Evolutionary conservation across 1,284 basidiomycete genomes (phyloP).

Genomic region (Ceratobasidium sp.): DNA sequence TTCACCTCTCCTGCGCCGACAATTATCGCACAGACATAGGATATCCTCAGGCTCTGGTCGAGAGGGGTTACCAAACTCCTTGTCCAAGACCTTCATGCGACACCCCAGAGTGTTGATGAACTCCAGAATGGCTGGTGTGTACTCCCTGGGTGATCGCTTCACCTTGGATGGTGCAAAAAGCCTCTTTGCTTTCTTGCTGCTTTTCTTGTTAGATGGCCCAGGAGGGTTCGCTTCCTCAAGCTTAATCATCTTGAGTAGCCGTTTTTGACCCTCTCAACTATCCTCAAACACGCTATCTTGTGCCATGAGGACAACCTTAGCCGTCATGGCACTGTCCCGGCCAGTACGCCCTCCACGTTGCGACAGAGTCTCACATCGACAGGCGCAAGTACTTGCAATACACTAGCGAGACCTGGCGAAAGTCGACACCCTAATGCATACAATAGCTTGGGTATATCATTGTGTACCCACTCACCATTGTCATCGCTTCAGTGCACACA

Average conservation of each 20-base stretch:
- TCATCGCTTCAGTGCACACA: conserved; percentile 1
- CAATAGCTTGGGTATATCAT: neutral
- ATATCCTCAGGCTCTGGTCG: neutral
- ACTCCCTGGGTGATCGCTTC: neutral
- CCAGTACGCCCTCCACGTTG: neutral
- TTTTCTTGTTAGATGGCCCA: neutral
- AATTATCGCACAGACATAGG: neutral
- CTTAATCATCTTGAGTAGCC: neutral
- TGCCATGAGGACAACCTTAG: neutral
- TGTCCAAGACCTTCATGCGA: neutral
- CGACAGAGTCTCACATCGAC: neutral
- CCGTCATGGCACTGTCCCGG: neutral
- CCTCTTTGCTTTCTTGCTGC: no score
- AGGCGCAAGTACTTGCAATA: neutral
- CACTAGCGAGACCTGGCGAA: neutral
- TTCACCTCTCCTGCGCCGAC: neutral
- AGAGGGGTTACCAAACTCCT: neutral
- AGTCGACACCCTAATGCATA: conserved; percentile 14
- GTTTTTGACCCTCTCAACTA: conserved; percentile 1
- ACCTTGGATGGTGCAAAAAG: neutral
- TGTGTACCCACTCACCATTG: neutral
- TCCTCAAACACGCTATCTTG: conserved; percentile 10
- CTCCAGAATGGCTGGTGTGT: neutral
- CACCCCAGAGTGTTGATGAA: conserved; percentile 8
- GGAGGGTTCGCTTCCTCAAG: neutral